Base-by-base conservation (phyloP, 495 filamentous ascomycete genomes). In the Barbatosphaeria neglecta region DNA sequence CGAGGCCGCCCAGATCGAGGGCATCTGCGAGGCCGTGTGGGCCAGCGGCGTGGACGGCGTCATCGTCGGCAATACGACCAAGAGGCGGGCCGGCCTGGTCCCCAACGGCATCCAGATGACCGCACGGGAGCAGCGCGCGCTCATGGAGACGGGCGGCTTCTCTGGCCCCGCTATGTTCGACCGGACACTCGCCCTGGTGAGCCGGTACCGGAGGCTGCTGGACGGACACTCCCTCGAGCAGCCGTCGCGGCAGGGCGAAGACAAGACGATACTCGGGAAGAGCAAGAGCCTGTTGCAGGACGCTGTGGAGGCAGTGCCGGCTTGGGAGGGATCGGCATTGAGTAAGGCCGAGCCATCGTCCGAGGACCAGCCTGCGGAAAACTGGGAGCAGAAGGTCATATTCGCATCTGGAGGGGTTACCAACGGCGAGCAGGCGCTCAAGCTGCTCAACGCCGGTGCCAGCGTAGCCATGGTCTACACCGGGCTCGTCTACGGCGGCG, bases 51-150 rank as follows among this genome's bases (percentile, higher is more conserved):
- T 96, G 4, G 87, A 94, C 50, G 92, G 92, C 0, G 81, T 98
- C 4, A 94, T 97, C 54, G 90, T 98, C n/a, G 90, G 88, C 0
- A 98, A 98, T 65, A 98, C 92, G 0, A 98, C 92, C 2, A 94
- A 88, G 63, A 73, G 76, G 48, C 75, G 92, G 11, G 77, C 83
- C 2, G 78, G 76, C 3, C 63, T 85, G n/a, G 57, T 86, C 8
- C 79, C 86, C 13, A 58, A 72, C 27, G 81, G 79, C 7, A 77
- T 81, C 45, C 61, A 67, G 28, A 68, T 92, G 15, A 76, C 82
- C 0, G 50, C 66, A 4, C 78, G 77, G 51, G 90, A 97, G 58
- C 74, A 79, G 54, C 54, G 66, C 39, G 69, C 79, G 0, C 53
- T 95, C 41, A 67, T 68, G 19, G 89, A 98, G 68, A 76, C 80